Conservation (phyloP, 2,329 filamentous ascomycete genomes). For the Colletotrichum endophyticum region DNA sequence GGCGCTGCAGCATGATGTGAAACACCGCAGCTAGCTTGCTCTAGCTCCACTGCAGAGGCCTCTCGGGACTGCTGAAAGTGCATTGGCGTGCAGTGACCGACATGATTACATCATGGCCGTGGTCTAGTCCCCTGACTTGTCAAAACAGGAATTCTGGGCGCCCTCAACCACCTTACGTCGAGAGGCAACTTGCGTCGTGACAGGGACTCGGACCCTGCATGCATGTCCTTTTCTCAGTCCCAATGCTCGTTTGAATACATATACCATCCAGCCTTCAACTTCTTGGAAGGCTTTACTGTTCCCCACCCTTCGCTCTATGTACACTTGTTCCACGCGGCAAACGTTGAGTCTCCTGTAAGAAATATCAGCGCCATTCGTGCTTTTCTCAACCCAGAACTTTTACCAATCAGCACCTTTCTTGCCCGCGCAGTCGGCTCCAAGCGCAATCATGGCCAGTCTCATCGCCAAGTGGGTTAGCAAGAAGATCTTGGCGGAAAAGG, state of each 20-base stretch:
- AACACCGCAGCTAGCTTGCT: constrained; percentile 2
- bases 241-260: neutral
- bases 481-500: constrained; percentile 61
- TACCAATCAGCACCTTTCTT: neutral
- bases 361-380: neutral
- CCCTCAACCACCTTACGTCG: neutral
- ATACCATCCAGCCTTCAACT: neutral
- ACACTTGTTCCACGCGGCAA: neutral
- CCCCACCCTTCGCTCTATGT: neutral
- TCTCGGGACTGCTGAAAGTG: neutral
- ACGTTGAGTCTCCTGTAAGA: neutral
- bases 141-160: constrained; percentile 20
- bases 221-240: neutral
- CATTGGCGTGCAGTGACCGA: constrained; percentile 18
- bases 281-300: neutral
- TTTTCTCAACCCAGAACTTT: neutral
- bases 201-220: neutral
- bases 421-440: neutral
- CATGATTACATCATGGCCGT: constrained; percentile 18
- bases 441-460: constrained; percentile 52
- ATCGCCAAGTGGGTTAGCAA: constrained; percentile 60
- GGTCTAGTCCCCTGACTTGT: constrained; percentile 15
- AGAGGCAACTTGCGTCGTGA: neutral
- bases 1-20: constrained; percentile 8
- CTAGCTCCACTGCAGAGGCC: constrained; percentile 15